A percentile compares a stretch with the other conserved stretches of the same genome.
phyloP scores from a whole-genome alignment of 768 basidiomycete species.

The Clathrus columnatus region DNA sequence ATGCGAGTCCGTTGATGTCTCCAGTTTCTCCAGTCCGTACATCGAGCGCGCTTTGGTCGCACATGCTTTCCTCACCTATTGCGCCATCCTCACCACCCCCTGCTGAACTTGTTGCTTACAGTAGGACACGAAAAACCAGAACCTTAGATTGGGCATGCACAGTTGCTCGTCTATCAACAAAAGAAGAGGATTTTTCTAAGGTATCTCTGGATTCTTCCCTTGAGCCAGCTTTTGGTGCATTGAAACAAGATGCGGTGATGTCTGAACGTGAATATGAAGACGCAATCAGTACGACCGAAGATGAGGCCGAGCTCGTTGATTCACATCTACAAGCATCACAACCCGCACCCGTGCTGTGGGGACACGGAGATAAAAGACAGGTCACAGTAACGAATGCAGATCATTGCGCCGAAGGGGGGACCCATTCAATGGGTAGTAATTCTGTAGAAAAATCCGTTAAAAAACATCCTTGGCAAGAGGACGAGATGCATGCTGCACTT shows the following conservation, averaged over 20 bases:
- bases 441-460: not conserved
- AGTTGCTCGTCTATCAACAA: conserved; percentile 19
- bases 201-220: not conserved
- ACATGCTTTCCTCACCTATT: conserved; percentile 25
- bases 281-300: conserved; percentile 51
- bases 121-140: conserved; percentile 4
- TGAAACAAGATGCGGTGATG: not conserved
- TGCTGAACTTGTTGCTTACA: conserved; percentile 12
- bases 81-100: conserved; percentile 13
- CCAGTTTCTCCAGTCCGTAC: conserved; percentile 4
- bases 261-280: conserved; percentile 18
- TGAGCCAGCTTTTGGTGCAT: not conserved
- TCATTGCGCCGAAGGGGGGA: conserved; percentile 27
- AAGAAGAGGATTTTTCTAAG: not conserved
- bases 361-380: not conserved
- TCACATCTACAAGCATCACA: conserved; percentile 35
- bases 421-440: conserved; percentile 25
- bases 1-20: conserved; percentile 16
- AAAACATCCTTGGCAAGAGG: conserved; percentile 26
- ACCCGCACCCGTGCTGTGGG: conserved; percentile 23
- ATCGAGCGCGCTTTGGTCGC: conserved; percentile 18
- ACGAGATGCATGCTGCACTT: conserved; percentile 63
- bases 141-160: conserved; percentile 33
- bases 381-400: not conserved
- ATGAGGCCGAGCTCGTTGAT: conserved; percentile 56